Base-by-base conservation (phyloP, 208 protist species). In the Porcisia deanei region DNA sequence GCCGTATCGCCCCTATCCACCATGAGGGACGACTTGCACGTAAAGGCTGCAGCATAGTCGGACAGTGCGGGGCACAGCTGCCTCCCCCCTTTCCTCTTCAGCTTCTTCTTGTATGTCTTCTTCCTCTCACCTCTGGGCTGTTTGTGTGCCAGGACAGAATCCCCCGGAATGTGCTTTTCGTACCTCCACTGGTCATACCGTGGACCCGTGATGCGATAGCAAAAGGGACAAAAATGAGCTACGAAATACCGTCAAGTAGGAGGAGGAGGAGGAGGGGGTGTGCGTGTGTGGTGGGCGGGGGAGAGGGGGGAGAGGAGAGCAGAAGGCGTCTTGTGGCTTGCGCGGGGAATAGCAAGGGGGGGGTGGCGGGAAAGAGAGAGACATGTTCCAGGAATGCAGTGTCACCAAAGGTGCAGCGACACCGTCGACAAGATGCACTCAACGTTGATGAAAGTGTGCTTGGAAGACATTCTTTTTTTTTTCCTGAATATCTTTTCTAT, bases 401-500 rank as follows among this genome's bases (percentile, higher is more conserved):
- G 41, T 37, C 41, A 4, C 39, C 9, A n/a, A 67, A 49, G 34
- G 1, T 5, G 39, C 41, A 3, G 20, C 41, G 14, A 52, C 39
- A 10, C 41, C 41, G 63, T 67, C 41, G 41, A 37, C 2, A 25
- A 43, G 41, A 34, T 16, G 34, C 22, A 22, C 22, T 18, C 30
- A 52, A 52, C 25, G 41, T n/a, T 2, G 18, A 7, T 25, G 61
- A 30, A n/a, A 22, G 14, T 18, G 41, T 30, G 41, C 41, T 12
- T 12, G 12, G 10, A 34, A 14, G 16, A 52, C 25, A 14, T 67
- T 10, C 7, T 25, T 25, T 39, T 60, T 34, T 8, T 54, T 34
- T 78, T 58, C 9, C 2, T 45, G 30, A 72, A 39, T 34, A 8
- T 71, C 64, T 63, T 39, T 47, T 54, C 41, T n/a, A 47, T 66